phyloP scores from a whole-genome alignment of 345 rosid genomes.

The Lepidium aucheri region DNA sequence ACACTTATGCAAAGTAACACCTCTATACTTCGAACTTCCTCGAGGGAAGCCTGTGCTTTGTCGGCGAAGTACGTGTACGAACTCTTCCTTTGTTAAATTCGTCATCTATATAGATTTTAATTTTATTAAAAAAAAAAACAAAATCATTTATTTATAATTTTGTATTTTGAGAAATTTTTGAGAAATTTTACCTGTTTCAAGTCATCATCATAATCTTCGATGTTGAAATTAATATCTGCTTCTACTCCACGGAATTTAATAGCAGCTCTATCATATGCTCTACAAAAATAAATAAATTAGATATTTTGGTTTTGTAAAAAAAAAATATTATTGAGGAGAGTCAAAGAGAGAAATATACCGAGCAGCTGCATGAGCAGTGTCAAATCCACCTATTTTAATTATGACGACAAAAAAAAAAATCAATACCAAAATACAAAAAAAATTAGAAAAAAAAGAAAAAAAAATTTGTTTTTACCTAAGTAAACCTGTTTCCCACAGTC shows the following conservation, averaged over 20 bases:
- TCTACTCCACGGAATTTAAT: constrained; percentile 95
- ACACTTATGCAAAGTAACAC: constrained; percentile 97
- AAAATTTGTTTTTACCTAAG: constrained; percentile 46
- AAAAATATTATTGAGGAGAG: background rate
- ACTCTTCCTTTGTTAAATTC: constrained; percentile 88
- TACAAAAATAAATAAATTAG: constrained; percentile 10
- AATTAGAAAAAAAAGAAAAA: background rate
- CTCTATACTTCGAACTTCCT: constrained; percentile 98
- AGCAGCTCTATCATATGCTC: constrained; percentile 99
- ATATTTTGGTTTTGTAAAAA: too few relatives aligned
- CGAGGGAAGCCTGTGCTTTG: constrained; percentile 98
- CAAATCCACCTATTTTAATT: constrained; percentile 78
- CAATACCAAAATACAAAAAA: background rate
- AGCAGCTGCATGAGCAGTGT: constrained; percentile 99
- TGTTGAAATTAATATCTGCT: constrained; percentile 87
- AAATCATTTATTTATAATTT: background rate
- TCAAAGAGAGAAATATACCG: constrained; percentile 41
- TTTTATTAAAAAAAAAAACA: background rate
- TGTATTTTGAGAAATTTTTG: too few relatives aligned
- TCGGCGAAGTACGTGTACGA: constrained; percentile 95
- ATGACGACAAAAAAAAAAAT: background rate
- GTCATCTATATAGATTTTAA: constrained; percentile 46
- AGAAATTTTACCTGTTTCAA: constrained; percentile 63
- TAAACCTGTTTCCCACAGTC: constrained; percentile 99
- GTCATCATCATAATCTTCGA: constrained; percentile 90